Evolutionary conservation across 108 stramenopile genomes (phyloP).

Genomic region (Fistulifera solaris): DNA sequence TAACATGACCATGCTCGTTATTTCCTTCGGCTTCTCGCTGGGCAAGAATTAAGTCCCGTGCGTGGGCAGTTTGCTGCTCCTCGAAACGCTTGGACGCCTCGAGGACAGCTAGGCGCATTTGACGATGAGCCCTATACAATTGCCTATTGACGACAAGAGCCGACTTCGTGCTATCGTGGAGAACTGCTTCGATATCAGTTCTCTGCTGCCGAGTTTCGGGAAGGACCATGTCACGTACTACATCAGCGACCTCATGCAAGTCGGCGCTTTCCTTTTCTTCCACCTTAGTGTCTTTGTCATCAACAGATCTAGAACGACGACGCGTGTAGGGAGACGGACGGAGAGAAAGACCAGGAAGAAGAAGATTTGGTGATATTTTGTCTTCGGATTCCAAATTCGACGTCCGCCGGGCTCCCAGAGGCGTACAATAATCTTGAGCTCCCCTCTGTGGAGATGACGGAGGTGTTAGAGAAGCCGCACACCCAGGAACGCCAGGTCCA

Average conservation of each 20-base stretch:
- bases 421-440: constrained; percentile 5
- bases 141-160: constrained; percentile 59
- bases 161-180: constrained; percentile 25
- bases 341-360: constrained; percentile 3
- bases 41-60: constrained; percentile 45
- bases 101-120: constrained; percentile 71
- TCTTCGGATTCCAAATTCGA: not conserved
- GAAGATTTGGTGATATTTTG: not conserved
- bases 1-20: constrained; percentile 2
- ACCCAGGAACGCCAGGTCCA: not conserved
- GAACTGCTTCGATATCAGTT: constrained; percentile 23
- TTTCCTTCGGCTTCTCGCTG: constrained; percentile 26
- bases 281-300: constrained; percentile 20
- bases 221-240: constrained; percentile 52
- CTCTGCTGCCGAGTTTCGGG: constrained; percentile 50
- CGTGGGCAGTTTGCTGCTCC: constrained; percentile 63
- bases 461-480: constrained; percentile 27
- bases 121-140: constrained; percentile 67
- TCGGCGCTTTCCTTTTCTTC: constrained; percentile 31
- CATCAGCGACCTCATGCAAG: constrained; percentile 30
- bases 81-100: constrained; percentile 84
- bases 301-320: constrained; percentile 30
- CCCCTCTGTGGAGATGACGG: constrained; percentile 36
- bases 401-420: not conserved
- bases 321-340: constrained; percentile 6